phyloP scores from a whole-genome alignment of 129 eudicot genomes.

The Oenanthe sinensis region DNA sequence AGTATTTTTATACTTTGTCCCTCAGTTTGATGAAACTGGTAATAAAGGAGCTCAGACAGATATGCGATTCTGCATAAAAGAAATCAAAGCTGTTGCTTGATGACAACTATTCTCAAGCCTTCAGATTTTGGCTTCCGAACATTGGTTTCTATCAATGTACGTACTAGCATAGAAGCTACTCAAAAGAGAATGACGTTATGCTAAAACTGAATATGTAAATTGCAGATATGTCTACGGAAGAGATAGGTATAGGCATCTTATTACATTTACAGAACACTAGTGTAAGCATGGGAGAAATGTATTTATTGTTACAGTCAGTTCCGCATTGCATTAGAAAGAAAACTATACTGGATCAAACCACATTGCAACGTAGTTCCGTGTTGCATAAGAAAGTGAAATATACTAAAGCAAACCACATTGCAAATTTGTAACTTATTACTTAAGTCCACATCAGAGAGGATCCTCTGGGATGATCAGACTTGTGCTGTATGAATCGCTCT shows the following conservation, averaged over 20 bases:
- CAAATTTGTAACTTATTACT: neutral
- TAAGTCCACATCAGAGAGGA: neutral
- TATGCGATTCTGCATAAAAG: too few species aligned
- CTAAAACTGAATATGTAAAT: neutral
- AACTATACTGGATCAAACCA: too few species aligned
- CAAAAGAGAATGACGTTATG: too few species aligned
- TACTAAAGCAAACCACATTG: neutral
- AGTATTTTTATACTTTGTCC: neutral
- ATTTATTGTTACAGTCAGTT: neutral
- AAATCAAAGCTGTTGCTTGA: too few species aligned
- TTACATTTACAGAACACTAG: neutral
- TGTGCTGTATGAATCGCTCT: constrained; percentile 31
- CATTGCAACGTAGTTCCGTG: too few species aligned
- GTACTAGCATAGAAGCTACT: too few species aligned
- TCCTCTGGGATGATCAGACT: neutral
- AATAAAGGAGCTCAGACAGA: too few species aligned
- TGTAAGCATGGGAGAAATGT: neutral
- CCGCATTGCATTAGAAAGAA: neutral
- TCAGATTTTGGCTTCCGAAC: too few species aligned
- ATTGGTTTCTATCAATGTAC: neutral
- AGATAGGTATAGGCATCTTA: neutral
- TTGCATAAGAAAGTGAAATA: neutral
- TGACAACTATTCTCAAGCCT: too few species aligned
- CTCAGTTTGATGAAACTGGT: neutral
- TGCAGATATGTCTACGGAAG: neutral